A percentile compares a stretch with the other conserved stretches of the same genome.
Evolutionary conservation across 352 stramenopile species (phyloP).

Genomic region (Globisporangium nodosum): DNA sequence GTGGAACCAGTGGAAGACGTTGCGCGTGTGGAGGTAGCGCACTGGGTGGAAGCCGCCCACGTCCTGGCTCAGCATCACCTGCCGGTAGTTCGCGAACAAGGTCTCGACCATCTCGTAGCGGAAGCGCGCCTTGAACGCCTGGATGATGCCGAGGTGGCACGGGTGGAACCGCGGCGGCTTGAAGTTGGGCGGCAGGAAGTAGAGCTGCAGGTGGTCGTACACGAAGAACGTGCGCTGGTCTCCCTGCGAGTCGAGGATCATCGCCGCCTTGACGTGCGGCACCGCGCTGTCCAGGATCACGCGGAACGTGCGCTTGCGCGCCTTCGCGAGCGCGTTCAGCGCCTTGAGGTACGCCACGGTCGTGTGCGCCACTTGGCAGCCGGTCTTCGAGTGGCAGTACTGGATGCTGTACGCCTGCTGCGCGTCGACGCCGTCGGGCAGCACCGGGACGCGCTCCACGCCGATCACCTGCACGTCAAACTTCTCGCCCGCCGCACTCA

Average conservation of each 20-base stretch:
- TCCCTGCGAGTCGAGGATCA: slow-evolving; percentile 81
- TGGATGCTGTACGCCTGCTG: slow-evolving; percentile 63
- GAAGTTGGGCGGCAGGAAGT: slow-evolving; percentile 81
- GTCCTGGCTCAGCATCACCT: slow-evolving; percentile 39
- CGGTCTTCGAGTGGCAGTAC: slow-evolving; percentile 78
- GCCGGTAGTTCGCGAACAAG: slow-evolving; percentile 59
- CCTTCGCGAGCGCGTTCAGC: slow-evolving; percentile 62
- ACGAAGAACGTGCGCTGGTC: slow-evolving; percentile 86
- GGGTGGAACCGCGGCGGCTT: slow-evolving; percentile 68
- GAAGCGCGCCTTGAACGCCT: slow-evolving; percentile 77
- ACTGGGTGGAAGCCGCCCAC: slow-evolving; percentile 30
- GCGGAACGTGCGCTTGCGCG: slow-evolving; percentile 72
- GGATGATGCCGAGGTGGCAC: slow-evolving; percentile 66
- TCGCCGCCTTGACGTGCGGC: slow-evolving; percentile 79
- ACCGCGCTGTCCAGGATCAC: slow-evolving; percentile 79
- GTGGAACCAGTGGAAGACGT: slow-evolving; percentile 84
- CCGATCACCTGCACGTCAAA: slow-evolving; percentile 84
- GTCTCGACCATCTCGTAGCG: slow-evolving; percentile 76
- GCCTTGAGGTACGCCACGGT: slow-evolving; percentile 76
- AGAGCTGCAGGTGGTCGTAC: slow-evolving; percentile 76
- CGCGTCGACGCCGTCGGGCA: slow-evolving; percentile 60
- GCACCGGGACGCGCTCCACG: slow-evolving; percentile 45
- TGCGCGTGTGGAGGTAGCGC: slow-evolving; percentile 62
- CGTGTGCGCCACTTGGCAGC: slow-evolving; percentile 74
- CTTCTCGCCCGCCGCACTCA: slow-evolving; percentile 68